Conservation (phyloP, 805 yeast species). For the Teunomyces cretensis region DNA sequence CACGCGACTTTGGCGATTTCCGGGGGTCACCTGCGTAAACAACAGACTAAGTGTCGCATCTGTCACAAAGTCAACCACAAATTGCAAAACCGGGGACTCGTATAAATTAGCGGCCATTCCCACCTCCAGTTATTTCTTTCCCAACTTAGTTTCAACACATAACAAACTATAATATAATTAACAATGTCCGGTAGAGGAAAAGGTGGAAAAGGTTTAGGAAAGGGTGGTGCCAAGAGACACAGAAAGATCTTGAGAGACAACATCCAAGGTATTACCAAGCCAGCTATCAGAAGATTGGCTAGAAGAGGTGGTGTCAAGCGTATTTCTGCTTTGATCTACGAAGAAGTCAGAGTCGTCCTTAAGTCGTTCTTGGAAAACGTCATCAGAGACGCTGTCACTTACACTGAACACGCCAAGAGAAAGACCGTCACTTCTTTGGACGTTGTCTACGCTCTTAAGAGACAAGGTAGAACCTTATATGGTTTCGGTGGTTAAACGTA, state of each 20-base stretch:
- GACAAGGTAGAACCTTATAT: conserved; percentile 99
- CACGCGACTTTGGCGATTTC: conserved; percentile 26
- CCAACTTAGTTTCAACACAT: conserved; percentile 11
- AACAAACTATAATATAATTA: conserved; percentile 4
- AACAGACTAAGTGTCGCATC: conserved; percentile 1
- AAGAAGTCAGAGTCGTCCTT: conserved; percentile 96
- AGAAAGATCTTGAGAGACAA: conserved; percentile 99
- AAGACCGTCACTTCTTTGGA: conserved; percentile 98
- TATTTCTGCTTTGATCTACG: conserved; percentile 97
- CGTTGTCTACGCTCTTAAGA: conserved; percentile 98
- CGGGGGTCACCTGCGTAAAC: conserved; percentile 2
- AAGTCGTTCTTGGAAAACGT: conserved; percentile 95
- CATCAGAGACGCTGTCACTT: conserved; percentile 98
- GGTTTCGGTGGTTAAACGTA: conserved; percentile 94
- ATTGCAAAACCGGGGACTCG: not conserved
- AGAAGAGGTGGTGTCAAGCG: conserved; percentile 99
- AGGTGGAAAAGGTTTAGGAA: conserved; percentile 99
- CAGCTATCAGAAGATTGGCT: conserved; percentile 99
- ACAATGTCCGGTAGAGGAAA: conserved; percentile 98
- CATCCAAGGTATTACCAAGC: conserved; percentile 99
- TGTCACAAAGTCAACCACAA: not conserved
- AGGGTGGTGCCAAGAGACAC: conserved; percentile 99
- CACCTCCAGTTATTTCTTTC: not conserved
- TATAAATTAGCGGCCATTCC: conserved; percentile 6
- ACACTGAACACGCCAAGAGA: conserved; percentile 99